Evolutionary conservation across 305 asterid genomes (phyloP).

Genomic region (Coffea humblotiana): DNA sequence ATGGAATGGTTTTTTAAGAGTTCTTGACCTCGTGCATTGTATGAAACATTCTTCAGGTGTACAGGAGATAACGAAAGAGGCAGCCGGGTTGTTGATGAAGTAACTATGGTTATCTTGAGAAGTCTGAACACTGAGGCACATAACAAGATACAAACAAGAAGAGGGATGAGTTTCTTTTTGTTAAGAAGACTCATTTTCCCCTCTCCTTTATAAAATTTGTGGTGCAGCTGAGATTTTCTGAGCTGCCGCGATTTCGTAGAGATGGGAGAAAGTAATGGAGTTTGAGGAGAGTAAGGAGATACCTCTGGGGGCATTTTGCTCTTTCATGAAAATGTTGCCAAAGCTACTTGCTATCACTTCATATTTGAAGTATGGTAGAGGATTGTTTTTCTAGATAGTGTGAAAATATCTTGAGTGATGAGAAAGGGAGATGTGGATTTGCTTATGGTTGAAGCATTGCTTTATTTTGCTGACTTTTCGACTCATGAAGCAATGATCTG

Average conservation of each 20-base stretch:
- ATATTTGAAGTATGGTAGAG: constrained; percentile 15
- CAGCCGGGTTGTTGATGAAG: constrained; percentile 35
- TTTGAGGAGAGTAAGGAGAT: constrained; percentile 36
- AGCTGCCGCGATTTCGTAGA: constrained; percentile 30
- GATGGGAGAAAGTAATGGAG: constrained; percentile 36
- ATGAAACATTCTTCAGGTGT: constrained; percentile 15
- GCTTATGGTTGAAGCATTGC: constrained; percentile 50
- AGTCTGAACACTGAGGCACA: constrained; percentile 60
- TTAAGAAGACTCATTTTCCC: constrained; percentile 51
- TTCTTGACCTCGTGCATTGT: background rate
- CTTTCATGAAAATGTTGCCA: constrained; percentile 10
- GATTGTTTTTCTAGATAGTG: constrained; percentile 11
- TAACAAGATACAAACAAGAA: constrained; percentile 55
- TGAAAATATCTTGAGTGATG: constrained; percentile 45
- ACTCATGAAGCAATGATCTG: background rate
- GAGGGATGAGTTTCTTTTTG: constrained; percentile 47
- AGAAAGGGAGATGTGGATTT: constrained; percentile 43
- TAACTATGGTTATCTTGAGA: constrained; percentile 45
- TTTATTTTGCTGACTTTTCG: constrained; percentile 6
- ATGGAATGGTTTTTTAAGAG: constrained; percentile 12
- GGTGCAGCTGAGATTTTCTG: constrained; percentile 28
- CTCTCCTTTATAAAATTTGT: constrained; percentile 19
- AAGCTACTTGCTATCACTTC: constrained; percentile 21
- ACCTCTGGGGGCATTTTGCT: constrained; percentile 46
- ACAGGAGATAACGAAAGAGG: constrained; percentile 22